Evolutionary conservation across 2,329 filamentous ascomycete species (phyloP), one percentile per base, ranked within the genome.

Genomic region (Ilyonectria mors-panacis): DNA sequence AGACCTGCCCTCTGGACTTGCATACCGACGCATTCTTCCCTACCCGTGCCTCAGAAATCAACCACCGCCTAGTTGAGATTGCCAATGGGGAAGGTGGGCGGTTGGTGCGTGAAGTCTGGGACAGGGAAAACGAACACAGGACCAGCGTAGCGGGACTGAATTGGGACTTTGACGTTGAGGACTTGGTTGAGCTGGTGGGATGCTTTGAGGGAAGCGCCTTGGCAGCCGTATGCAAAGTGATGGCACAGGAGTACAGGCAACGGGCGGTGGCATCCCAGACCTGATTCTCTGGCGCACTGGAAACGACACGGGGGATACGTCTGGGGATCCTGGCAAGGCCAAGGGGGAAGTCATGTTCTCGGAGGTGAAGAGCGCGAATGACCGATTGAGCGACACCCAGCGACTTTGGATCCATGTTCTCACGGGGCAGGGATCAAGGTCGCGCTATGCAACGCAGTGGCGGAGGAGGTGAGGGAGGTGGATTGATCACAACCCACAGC

Each of bases 361-460:
- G 5, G 92, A 94, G 80, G 92, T 94, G 64, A 94, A 95, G 84
- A 93, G 91, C 72, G 91, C 91, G 78, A 98, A 97, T 81, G 96
- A 99, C 85, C 90, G 94, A 44, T 84, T 99, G 76, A 98, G 95
- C 81, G 96, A 99, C 84, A 97, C 95, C 19, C 96, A 99, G 83
- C 86, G 96, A 73, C 86, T 99, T 72, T 99, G 96, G 96, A 97
- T 98, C 75, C 94, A 98, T 84, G 94, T 98, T 8, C 86, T 99
- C 59, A 92, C 91, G 8, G 91, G 1, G 94, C 95, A 1, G 95
- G 96, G 2, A 88, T 98, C 44, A 89, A 87, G 72, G 95, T 98
- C 30, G 95, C 97, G 74, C 84, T 98, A 70, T 97, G 88, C 77
- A 88, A 90, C 78, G 89, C 88, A 13, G 81, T 88, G 42, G 87